Evolutionary conservation across 768 basidiomycete species (phyloP), one percentile per base, ranked within the genome.

Genomic region (Lyophyllum semitale): DNA sequence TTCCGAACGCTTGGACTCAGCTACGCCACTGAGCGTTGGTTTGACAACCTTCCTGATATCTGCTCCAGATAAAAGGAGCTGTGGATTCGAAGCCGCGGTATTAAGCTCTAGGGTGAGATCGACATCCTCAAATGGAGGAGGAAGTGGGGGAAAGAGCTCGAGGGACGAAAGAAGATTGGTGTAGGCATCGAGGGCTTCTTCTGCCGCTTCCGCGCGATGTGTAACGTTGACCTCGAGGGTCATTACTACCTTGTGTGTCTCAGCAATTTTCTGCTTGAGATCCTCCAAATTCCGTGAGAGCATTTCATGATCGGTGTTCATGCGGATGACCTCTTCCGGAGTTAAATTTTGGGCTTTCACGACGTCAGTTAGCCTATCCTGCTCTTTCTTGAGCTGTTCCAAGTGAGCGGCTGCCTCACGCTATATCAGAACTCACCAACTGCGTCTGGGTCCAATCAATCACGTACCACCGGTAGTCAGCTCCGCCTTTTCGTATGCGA

Each of bases 261-360:
- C 89, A 0, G 84, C 71, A 8, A 92, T 83, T 65, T 89, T 93
- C 57, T 83, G 76, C 59, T 84, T 88, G 51, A 95, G 82, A 57
- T 91, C 90, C 59, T 89, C 86, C 51, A 94, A 72, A 61, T 82
- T 89, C 48, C 85, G 82, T 4, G 83, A 76, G 32, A 96, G 78
- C 25, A 78, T 84, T 62, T 95, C 91, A 54, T 93, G 89, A 60
- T 98, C 95, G 4, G 85, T 85, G 63, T 89, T 95, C 92, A 99
- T 95, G 33, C 86, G 86, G 51, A 83, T 73, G 38, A 97, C 93
- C 71, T 99, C 95, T 69, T 95, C 93, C 0, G 91, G 89, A 1
- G 91, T 84, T 41, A 99, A 80, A 65, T 97, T 95, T 69, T 99
- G 97, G 29, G 76, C 83, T 63, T 87, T 87, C 26, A 98, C 91